phyloP scores from a whole-genome alignment of 2,329 filamentous ascomycete species.

The Neoascochyta sp. region DNA sequence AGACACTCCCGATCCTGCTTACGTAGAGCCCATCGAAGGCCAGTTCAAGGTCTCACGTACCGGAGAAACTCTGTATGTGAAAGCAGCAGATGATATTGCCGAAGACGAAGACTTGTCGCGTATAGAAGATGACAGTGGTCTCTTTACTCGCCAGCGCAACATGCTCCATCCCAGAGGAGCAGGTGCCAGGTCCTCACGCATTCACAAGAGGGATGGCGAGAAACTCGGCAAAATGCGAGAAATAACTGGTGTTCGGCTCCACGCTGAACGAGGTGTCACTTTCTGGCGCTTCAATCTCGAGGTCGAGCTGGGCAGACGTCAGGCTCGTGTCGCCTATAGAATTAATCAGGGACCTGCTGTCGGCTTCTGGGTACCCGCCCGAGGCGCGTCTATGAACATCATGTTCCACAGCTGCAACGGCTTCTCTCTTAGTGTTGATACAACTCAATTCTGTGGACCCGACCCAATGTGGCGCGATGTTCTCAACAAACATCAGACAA shows the following conservation, averaged over 20 bases:
- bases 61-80: constrained; percentile 82
- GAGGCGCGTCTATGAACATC: constrained; percentile 87
- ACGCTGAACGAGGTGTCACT: constrained; percentile 80
- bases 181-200: constrained; percentile 43
- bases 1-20: constrained; percentile 66
- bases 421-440: constrained; percentile 75
- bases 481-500: constrained; percentile 83
- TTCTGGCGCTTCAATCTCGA: constrained; percentile 98
- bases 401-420: constrained; percentile 99
- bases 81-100: constrained; percentile 80
- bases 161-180: constrained; percentile 16
- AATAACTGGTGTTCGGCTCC: constrained; percentile 74
- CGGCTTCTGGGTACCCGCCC: constrained; percentile 90
- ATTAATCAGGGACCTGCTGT: constrained; percentile 88
- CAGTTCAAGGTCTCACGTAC: constrained; percentile 80
- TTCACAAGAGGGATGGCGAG: constrained; percentile 67
- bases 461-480: constrained; percentile 98
- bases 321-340: constrained; percentile 88
- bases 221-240: constrained; percentile 77
- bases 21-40: constrained; percentile 85
- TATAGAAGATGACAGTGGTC: constrained; percentile 73
- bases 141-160: constrained; percentile 69
- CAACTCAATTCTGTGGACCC: constrained; percentile 80
- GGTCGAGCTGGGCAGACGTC: constrained; percentile 72
- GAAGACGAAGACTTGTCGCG: constrained; percentile 74